Base-by-base conservation (phyloP, 202 grass and related monocot species). In the Carex sylvatica region DNA sequence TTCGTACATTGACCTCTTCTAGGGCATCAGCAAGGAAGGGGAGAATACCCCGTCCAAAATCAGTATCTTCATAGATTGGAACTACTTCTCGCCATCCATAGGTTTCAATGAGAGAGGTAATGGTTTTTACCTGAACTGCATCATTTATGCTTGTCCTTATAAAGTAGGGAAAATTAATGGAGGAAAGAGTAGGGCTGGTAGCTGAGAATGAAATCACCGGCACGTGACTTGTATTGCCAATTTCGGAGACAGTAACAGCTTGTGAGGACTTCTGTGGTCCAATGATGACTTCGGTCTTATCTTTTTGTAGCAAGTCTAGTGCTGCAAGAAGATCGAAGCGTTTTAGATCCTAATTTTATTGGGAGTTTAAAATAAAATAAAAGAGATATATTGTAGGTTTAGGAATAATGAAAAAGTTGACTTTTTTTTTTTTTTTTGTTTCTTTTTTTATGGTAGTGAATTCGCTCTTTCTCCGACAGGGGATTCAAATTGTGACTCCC, bases 251-350 rank as follows among this genome's bases (percentile, higher is more conserved):
- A 61, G 85, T 73, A 3, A 13, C 6, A 23, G 87, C 87, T 47
- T 89, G 76, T 73, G 88, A 91, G 36, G 92, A 91, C 61, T 70
- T 91, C 18, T 89, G 31, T 16, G 89, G 92, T 1, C 87, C 89
- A 24, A 94, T 79, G 33, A 91, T 89, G 3, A 36, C 73, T 87
- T 91, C 22, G 0, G 83, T 82, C 1, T 68, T 88, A 11, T 74
- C 42, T 24, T 91, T 89, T 31, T 63, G 24, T 10, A 94, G 54
- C n/a, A 91, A 16, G 30, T 91, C 74, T 65, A 87, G 16, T 73
- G 89, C 85, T 93, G 67, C 19, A 51, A 33, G 38, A 67, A 47
- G 10, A 46, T 23, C 6, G 3, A 44, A 40, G 7, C 54, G 23
- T 47, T 9, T 71, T 47, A 81, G 28, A 80, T 31, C 2, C 4